A percentile compares a stretch with the other conserved stretches of the same genome.
Evolutionary conservation across 78 protist species (phyloP).

Genomic region (Isochrysis galbana): DNA sequence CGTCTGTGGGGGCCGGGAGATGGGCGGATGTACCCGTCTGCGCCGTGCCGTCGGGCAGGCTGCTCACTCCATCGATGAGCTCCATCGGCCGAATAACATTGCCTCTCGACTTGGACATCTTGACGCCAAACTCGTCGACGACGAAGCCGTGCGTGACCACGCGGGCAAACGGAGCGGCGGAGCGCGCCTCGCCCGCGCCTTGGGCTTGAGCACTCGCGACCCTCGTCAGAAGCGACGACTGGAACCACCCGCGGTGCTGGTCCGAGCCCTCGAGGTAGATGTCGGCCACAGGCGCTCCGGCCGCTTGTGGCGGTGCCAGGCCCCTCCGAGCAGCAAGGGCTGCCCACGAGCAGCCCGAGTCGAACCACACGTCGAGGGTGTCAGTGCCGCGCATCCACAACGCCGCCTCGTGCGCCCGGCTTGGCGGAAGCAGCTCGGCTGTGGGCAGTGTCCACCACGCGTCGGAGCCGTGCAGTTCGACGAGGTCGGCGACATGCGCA

Average conservation of each 20-base stretch:
- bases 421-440: slow-evolving; percentile 74
- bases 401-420: background rate
- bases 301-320: background rate
- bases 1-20: too few species aligned
- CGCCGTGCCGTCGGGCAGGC: background rate
- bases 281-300: background rate
- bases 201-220: too few species aligned
- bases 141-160: slow-evolving; percentile 74
- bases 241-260: slow-evolving; percentile 97
- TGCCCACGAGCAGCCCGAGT: slow-evolving; percentile 86
- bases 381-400: slow-evolving; percentile 62
- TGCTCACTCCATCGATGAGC: slow-evolving; percentile 68
- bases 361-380: slow-evolving; percentile 96
- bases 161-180: background rate
- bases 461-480: slow-evolving; percentile 69
- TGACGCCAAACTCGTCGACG: slow-evolving; percentile 67
- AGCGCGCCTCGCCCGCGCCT: background rate
- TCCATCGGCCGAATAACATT: slow-evolving; percentile 73
- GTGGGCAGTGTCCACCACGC: slow-evolving; percentile 65
- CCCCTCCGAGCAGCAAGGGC: background rate
- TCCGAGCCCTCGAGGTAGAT: slow-evolving; percentile 39
- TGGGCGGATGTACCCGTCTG: too few species aligned
- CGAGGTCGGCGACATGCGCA: slow-evolving; percentile 40
- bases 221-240: slow-evolving; percentile 80
- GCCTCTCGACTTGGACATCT: slow-evolving; percentile 79